Conservation (phyloP, 2,329 filamentous ascomycete genomes). For the Coniosporium tulheliwenetii region DNA sequence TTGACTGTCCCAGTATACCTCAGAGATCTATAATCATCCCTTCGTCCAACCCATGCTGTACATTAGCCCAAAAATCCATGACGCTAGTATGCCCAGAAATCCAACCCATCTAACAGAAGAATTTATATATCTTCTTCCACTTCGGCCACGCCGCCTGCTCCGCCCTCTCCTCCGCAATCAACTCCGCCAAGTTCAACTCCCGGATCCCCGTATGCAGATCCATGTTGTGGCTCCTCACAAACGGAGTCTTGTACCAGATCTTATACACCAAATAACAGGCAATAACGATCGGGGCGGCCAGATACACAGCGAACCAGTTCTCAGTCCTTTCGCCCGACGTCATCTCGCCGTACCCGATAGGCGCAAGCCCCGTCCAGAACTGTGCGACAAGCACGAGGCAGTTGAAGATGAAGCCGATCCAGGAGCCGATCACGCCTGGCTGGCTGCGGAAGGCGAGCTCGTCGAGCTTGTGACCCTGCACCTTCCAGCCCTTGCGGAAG, state of each 20-base stretch:
- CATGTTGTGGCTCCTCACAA: conserved; percentile 59
- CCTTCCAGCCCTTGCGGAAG: conserved; percentile 46
- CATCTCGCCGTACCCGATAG: conserved; percentile 41
- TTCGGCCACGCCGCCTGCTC: conserved; percentile 42
- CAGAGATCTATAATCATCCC: no score
- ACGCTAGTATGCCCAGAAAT: conserved; percentile 10
- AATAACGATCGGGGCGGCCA: conserved; percentile 53
- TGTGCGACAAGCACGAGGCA: conserved; percentile 62
- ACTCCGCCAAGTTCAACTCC: conserved; percentile 64
- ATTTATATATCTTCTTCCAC: conserved; percentile 34
- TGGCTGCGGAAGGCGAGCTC: conserved; percentile 74
- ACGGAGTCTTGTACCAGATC: conserved; percentile 51
- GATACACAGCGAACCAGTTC: conserved; percentile 60
- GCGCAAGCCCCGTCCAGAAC: conserved; percentile 76
- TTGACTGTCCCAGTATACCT: conserved; percentile 12
- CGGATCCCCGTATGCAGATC: conserved; percentile 74
- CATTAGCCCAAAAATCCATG: conserved; percentile 19
- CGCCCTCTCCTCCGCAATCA: conserved; percentile 65
- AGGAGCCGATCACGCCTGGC: conserved; percentile 65
- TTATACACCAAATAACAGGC: conserved; percentile 63
- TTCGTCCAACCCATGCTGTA: neutral
- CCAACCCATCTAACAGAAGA: conserved; percentile 22
- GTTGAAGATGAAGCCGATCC: conserved; percentile 64
- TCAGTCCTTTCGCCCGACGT: conserved; percentile 33
- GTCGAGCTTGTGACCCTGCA: conserved; percentile 46